Evolutionary conservation across 2,329 filamentous ascomycete genomes (phyloP).

Genomic region (Ilyonectria mors-panacis): DNA sequence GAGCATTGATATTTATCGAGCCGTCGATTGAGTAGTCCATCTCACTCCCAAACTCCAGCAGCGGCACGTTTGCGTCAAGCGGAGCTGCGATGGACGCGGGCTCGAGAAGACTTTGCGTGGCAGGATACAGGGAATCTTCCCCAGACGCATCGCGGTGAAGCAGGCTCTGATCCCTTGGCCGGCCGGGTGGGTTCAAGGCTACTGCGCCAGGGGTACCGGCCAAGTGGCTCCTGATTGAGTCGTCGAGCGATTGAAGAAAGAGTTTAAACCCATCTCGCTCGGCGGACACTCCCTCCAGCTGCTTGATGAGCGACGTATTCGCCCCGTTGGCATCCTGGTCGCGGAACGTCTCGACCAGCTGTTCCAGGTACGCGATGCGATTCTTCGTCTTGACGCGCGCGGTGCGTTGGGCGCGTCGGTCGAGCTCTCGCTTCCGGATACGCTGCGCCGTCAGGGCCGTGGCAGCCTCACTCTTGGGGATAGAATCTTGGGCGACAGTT

Average conservation of each 20-base stretch:
- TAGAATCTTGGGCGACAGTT: not conserved
- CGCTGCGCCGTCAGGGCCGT: not conserved
- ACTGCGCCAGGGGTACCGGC: not conserved
- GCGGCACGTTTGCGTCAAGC: not conserved
- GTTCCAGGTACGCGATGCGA: slow-evolving; percentile 8
- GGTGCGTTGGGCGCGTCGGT: slow-evolving; percentile 2
- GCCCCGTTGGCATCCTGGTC: not conserved
- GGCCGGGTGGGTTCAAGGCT: not conserved
- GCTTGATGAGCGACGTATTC: not conserved
- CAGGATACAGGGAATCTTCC: not conserved
- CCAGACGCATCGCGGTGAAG: not conserved
- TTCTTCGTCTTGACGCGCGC: slow-evolving; percentile 10
- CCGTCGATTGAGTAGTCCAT: not conserved
- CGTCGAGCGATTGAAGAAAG: not conserved
- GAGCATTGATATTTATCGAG: not conserved
- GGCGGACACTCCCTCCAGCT: not conserved
- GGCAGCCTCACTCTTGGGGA: not conserved
- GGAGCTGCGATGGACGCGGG: not conserved
- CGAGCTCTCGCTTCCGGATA: slow-evolving; percentile 6
- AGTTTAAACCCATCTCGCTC: not conserved
- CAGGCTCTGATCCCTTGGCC: not conserved
- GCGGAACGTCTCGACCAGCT: slow-evolving; percentile 5
- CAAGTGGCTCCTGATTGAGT: not conserved
- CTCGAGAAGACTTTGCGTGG: not conserved
- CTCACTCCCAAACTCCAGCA: not conserved